Evolutionary conservation across 805 yeast genomes (phyloP).

Genomic region (Saturnispora sekii): DNA sequence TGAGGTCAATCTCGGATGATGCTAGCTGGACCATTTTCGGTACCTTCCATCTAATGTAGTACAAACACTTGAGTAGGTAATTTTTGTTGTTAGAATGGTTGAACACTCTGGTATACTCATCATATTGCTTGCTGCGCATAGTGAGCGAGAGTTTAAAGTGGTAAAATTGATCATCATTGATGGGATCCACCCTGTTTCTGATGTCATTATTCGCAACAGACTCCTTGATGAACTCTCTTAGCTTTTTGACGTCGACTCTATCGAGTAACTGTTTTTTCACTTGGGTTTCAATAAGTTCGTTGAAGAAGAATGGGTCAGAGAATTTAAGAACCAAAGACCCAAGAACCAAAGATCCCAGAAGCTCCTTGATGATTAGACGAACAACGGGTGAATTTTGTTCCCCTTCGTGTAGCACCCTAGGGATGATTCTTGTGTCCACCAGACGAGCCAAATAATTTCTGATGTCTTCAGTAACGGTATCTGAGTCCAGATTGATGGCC

Average conservation of each 20-base stretch:
- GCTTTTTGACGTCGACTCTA: conserved; percentile 59
- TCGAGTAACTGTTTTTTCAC: conserved; percentile 63
- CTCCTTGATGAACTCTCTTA: conserved; percentile 30
- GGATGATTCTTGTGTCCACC: conserved; percentile 33
- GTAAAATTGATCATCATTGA: background rate
- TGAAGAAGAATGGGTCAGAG: conserved; percentile 70
- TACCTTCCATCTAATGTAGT: conserved; percentile 2
- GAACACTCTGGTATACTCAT: background rate
- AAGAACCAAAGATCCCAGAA: conserved; percentile 50
- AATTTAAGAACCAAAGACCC: conserved; percentile 41
- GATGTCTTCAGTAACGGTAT: conserved; percentile 32
- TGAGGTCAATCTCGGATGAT: conserved; percentile 8
- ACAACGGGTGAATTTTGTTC: conserved; percentile 44
- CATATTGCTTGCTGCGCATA: conserved; percentile 1
- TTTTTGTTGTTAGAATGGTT: background rate
- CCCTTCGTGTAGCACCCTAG: conserved; percentile 36
- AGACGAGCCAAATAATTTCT: conserved; percentile 40
- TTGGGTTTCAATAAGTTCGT: conserved; percentile 47
- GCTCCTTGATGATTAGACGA: conserved; percentile 45
- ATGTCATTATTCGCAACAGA: background rate
- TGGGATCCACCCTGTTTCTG: background rate
- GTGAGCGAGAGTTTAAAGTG: background rate
- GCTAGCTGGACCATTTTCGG: conserved; percentile 3
- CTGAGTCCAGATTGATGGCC: conserved; percentile 35
- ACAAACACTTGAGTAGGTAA: conserved; percentile 2